phyloP scores from a whole-genome alignment of 306 rosid species.

The Malus sylvestris region DNA sequence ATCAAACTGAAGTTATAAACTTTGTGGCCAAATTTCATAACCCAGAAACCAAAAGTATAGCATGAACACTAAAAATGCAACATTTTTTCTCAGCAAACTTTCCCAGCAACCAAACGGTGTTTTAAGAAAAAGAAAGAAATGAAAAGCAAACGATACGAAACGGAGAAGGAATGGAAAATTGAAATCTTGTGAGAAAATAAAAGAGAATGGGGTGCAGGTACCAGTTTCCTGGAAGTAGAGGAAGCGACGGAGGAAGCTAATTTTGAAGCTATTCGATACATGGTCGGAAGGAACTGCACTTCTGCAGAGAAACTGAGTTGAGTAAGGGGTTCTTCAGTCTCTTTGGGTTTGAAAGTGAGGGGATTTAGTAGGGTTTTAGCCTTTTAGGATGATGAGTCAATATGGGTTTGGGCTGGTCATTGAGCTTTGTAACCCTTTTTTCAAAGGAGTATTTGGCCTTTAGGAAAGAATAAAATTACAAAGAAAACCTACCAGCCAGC shows the following conservation, averaged over 20 bases:
- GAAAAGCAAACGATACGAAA: neutral
- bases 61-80: neutral
- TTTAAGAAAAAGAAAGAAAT: neutral
- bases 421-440: neutral
- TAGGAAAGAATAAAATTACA: neutral
- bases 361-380: conserved; percentile 32
- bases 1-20: neutral
- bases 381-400: neutral
- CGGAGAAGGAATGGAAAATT: neutral
- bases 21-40: neutral
- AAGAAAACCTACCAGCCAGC: too few relatives aligned
- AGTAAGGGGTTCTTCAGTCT: neutral
- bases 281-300: conserved; percentile 13
- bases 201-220: conserved; percentile 16
- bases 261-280: conserved; percentile 70
- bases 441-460: neutral
- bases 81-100: neutral
- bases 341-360: neutral
- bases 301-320: too few relatives aligned
- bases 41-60: neutral
- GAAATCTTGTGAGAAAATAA: neutral
- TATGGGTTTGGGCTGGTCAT: neutral
- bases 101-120: neutral
- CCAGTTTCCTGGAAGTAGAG: conserved; percentile 48
- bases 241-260: conserved; percentile 40